A percentile compares a stretch with the other conserved stretches of the same genome.
Evolutionary conservation across 768 basidiomycete species (phyloP).

Genomic region (Clavulina sp.): DNA sequence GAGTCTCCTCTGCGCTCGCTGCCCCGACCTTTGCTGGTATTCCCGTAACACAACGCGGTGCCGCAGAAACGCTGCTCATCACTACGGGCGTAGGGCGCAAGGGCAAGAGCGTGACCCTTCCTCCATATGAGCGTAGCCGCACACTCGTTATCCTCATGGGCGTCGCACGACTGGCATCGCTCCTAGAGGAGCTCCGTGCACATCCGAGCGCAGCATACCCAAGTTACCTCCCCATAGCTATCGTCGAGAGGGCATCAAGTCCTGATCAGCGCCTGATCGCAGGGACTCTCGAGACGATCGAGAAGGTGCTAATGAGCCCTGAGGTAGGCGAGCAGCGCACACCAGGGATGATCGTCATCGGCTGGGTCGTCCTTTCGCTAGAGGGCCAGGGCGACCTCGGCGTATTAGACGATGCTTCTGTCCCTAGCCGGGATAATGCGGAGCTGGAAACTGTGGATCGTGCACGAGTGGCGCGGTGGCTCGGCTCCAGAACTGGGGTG

Average conservation of each 20-base stretch:
- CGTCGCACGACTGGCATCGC: constrained; percentile 62
- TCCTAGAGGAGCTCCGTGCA: constrained; percentile 40
- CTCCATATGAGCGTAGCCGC: constrained; percentile 65
- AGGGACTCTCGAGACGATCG: constrained; percentile 59
- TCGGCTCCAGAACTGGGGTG: neutral
- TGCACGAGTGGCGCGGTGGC: neutral
- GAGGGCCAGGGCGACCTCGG: constrained; percentile 52
- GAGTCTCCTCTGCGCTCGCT: constrained; percentile 76
- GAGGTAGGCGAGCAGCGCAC: constrained; percentile 72
- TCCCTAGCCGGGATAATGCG: neutral
- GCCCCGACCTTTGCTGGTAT: constrained; percentile 82
- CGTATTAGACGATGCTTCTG: constrained; percentile 35
- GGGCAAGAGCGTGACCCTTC: constrained; percentile 69
- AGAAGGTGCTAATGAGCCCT: constrained; percentile 37
- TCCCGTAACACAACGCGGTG: constrained; percentile 89
- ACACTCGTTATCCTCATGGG: constrained; percentile 90
- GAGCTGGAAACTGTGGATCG: neutral
- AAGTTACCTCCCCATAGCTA: constrained; percentile 60
- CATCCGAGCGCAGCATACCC: constrained; percentile 49
- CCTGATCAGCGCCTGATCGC: constrained; percentile 75
- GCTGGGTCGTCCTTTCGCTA: constrained; percentile 74
- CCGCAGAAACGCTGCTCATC: constrained; percentile 72
- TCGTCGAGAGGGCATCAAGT: constrained; percentile 89
- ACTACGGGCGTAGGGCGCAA: constrained; percentile 87
- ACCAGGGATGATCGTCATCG: constrained; percentile 91